Percentiles rank a stretch among this genome's conserved stretches.
phyloP scores from a whole-genome alignment of 2,329 filamentous ascomycete genomes.

The Bisporella sp. region DNA sequence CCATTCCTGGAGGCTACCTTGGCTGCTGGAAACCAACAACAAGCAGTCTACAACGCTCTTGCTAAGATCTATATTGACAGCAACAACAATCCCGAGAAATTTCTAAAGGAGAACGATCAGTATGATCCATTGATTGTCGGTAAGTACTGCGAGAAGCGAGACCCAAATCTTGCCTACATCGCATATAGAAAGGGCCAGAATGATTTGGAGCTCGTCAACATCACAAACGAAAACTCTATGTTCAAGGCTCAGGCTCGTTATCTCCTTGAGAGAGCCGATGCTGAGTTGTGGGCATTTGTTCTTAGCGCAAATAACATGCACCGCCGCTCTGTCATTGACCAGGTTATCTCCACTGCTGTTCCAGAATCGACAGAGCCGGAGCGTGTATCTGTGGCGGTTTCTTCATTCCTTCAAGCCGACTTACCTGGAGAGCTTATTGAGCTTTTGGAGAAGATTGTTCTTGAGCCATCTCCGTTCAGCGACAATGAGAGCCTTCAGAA shows the following conservation, averaged over 20 bases:
- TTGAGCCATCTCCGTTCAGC: conserved; percentile 98
- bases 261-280: conserved; percentile 80
- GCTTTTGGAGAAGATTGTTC: conserved; percentile 95
- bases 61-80: conserved; percentile 99
- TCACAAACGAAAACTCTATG: conserved; percentile 99
- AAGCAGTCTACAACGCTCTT: conserved; percentile 92
- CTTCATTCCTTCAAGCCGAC: conserved; percentile 85
- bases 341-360: conserved; percentile 92
- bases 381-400: conserved; percentile 90
- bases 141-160: conserved; percentile 98
- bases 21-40: conserved; percentile 85
- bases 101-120: conserved; percentile 93
- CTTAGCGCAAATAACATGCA: conserved; percentile 94
- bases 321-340: conserved; percentile 86
- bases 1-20: conserved; percentile 94
- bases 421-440: conserved; percentile 93
- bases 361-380: conserved; percentile 88
- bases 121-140: conserved; percentile 90
- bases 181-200: conserved; percentile 96
- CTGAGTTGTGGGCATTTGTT: conserved; percentile 91
- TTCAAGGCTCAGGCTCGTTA: conserved; percentile 97
- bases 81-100: conserved; percentile 97
- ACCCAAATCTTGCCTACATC: conserved; percentile 88
- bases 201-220: conserved; percentile 91
- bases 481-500: conserved; percentile 97